These are phyloP conservation scores for Coemansia sp. DNA, from an alignment of 192 early-diverging fungal species.

Conservation along the genomic window DNA sequence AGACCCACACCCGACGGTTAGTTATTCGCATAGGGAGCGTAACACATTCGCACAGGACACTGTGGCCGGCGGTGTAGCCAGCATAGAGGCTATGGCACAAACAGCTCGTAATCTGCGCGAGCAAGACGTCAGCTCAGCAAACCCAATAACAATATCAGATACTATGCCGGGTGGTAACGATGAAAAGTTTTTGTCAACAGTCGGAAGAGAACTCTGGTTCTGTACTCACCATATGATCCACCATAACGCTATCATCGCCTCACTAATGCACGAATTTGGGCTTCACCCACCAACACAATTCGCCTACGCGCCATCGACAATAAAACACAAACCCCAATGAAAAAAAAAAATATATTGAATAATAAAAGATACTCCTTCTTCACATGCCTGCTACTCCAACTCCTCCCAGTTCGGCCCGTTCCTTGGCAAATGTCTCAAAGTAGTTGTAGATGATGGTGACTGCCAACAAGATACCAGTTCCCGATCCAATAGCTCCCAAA, in stretches of 20 bases:
- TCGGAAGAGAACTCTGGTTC: slow-evolving; percentile 57
- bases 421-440: slow-evolving; percentile 97
- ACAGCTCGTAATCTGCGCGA: neutral
- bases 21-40: slow-evolving; percentile 36
- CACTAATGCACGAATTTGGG: slow-evolving; percentile 42
- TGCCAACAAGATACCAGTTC: slow-evolving; percentile 97
- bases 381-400: slow-evolving; percentile 52
- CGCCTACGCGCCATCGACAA: slow-evolving; percentile 53
- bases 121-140: neutral
- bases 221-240: slow-evolving; percentile 58
- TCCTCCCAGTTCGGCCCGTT: slow-evolving; percentile 62
- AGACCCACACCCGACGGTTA: neutral
- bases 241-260: slow-evolving; percentile 54
- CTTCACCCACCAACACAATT: slow-evolving; percentile 30
- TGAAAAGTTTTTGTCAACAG: slow-evolving; percentile 32
- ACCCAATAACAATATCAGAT: slow-evolving; percentile 17
- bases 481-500: slow-evolving; percentile 97
- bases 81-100: slow-evolving; percentile 14
- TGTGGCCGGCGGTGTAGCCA: slow-evolving; percentile 12
- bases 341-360: slow-evolving; percentile 4
- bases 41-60: slow-evolving; percentile 23
- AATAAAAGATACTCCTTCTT: neutral
- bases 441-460: slow-evolving; percentile 99
- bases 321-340: slow-evolving; percentile 24
- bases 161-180: slow-evolving; percentile 21